phyloP scores from a whole-genome alignment of 2,329 filamentous ascomycete genomes.

The Sordariomycetes sp. region DNA sequence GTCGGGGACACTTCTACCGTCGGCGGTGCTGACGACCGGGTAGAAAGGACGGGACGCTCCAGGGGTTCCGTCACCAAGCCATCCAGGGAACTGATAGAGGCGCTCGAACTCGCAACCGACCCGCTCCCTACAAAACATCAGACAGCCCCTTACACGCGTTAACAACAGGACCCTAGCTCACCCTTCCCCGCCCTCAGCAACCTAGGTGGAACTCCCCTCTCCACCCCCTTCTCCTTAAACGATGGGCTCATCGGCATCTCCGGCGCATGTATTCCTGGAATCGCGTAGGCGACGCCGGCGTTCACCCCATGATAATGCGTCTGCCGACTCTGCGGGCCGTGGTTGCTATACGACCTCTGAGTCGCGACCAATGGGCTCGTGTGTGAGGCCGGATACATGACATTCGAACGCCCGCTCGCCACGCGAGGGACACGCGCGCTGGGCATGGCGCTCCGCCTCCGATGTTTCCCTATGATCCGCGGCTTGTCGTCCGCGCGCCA shows the following conservation, averaged over 20 bases:
- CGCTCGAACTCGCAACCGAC: conserved; percentile 16
- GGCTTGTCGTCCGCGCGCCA: conserved; percentile 4
- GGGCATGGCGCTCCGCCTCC: background rate
- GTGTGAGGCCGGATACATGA: conserved; percentile 29
- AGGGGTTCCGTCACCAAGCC: conserved; percentile 21
- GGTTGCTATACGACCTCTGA: conserved; percentile 29
- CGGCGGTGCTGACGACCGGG: background rate
- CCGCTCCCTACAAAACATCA: background rate
- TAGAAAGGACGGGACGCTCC: background rate
- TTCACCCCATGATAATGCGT: conserved; percentile 12
- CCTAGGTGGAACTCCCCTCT: conserved; percentile 8
- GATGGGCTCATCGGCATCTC: conserved; percentile 13
- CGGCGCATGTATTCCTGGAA: conserved; percentile 12
- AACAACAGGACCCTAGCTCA: background rate
- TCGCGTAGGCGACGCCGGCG: conserved; percentile 14
- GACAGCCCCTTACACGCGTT: background rate
- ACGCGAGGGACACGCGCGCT: conserved; percentile 22
- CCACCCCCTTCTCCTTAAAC: conserved; percentile 28
- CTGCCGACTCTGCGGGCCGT: conserved; percentile 20
- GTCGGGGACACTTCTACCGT: background rate
- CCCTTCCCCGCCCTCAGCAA: background rate
- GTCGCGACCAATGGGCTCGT: conserved; percentile 23
- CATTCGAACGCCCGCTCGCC: conserved; percentile 30
- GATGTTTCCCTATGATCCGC: conserved; percentile 5
- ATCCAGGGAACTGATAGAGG: conserved; percentile 16